These are phyloP conservation scores for Pogostemon cablin DNA, from an alignment of 257 asterid genomes.

Conservation along the genomic window DNA sequence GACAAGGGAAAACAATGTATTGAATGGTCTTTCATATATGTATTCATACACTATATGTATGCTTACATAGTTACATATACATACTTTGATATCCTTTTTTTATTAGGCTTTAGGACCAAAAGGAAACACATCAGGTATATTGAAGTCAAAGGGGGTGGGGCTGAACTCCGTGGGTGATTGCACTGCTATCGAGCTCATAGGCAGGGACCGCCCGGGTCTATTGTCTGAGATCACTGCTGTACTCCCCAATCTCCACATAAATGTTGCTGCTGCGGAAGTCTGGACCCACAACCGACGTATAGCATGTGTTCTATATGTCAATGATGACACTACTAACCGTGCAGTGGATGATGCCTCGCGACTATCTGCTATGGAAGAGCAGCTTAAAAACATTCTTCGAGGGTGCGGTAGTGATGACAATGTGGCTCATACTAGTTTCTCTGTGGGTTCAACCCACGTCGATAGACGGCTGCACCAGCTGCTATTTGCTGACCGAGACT, in stretches of 20 bases:
- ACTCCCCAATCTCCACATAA: conserved; percentile 76
- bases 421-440: conserved; percentile 56
- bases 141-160: conserved; percentile 68
- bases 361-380: conserved; percentile 75
- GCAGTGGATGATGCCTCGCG: conserved; percentile 70
- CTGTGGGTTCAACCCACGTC: conserved; percentile 70
- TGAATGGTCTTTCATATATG: too few relatives aligned
- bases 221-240: conserved; percentile 84
- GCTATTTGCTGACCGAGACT: conserved; percentile 83
- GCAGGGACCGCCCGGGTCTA: conserved; percentile 88
- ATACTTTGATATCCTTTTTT: conserved; percentile 20
- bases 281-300: conserved; percentile 92
- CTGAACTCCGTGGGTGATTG: conserved; percentile 65
- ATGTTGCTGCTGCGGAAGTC: conserved; percentile 88
- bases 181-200: conserved; percentile 82
- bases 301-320: conserved; percentile 91
- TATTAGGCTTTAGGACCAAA: conserved; percentile 79
- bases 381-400: conserved; percentile 71
- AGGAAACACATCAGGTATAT: conserved; percentile 64
- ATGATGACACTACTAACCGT: conserved; percentile 55
- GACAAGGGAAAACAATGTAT: background rate
- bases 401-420: conserved; percentile 54
- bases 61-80: too few relatives aligned
- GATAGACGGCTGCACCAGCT: conserved; percentile 95
- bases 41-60: too few relatives aligned